A percentile compares a stretch with the other conserved stretches of the same genome.
These are phyloP conservation scores for Cladosporium austrohemisphaericum DNA, from an alignment of 2,329 filamentous ascomycete species.

Conservation along the genomic window DNA sequence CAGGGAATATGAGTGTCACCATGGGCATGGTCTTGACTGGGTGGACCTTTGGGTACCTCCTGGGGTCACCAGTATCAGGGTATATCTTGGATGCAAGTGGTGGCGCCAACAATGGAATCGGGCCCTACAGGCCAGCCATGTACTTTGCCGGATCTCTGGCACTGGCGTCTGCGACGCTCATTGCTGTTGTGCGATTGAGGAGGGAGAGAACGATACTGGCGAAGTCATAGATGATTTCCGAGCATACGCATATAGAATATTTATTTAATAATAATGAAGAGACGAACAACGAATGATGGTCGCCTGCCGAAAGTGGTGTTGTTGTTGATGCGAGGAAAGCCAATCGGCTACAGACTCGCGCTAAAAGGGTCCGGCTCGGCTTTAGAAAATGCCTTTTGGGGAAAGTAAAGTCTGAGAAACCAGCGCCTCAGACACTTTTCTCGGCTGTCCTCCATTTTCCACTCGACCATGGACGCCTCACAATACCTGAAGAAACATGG, in stretches of 20 bases:
- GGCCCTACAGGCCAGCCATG: conserved; percentile 58
- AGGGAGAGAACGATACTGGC: conserved; percentile 3
- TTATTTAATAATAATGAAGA: no score
- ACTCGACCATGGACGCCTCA: conserved; percentile 79
- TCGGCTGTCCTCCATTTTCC: no score
- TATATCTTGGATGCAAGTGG: conserved; percentile 54
- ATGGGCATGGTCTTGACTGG: conserved; percentile 61
- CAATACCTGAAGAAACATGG: conserved; percentile 80
- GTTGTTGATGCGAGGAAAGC: no score
- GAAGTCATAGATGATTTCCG: neutral
- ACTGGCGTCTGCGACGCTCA: neutral
- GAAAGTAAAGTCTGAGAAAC: no score
- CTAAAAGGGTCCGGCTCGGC: no score
- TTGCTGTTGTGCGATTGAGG: neutral
- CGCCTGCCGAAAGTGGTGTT: no score
- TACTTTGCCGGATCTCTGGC: conserved; percentile 51
- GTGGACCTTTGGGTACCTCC: conserved; percentile 59
- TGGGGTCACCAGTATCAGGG: conserved; percentile 58
- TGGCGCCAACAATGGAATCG: conserved; percentile 46
- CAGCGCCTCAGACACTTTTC: no score
- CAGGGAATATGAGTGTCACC: conserved; percentile 41
- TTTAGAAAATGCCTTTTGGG: no score
- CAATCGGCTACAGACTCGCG: no score
- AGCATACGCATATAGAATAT: no score
- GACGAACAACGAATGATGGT: no score